A percentile compares a stretch with the other conserved stretches of the same genome.
These are phyloP conservation scores for Orbilia javanica DNA, from an alignment of 2,329 filamentous ascomycete genomes.

Conservation along the genomic window DNA sequence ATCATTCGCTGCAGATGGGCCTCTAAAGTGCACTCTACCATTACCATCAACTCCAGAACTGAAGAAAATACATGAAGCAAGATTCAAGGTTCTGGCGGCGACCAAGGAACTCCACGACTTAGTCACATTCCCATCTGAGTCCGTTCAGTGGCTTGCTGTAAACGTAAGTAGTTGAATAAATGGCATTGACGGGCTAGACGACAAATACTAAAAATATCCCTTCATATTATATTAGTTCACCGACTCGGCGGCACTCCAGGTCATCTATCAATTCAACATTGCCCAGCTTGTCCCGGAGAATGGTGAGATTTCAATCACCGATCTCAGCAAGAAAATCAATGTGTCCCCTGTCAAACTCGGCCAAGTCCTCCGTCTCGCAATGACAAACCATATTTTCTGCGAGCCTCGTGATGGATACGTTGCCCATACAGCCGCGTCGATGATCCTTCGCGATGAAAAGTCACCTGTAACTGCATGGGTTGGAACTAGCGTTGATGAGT, in stretches of 20 bases:
- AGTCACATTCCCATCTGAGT: constrained; percentile 22
- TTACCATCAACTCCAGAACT: constrained; percentile 38
- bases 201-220: too few relatives aligned
- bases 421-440: constrained; percentile 71
- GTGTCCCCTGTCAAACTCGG: constrained; percentile 67
- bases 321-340: constrained; percentile 22
- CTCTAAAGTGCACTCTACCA: constrained; percentile 27
- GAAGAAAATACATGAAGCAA: constrained; percentile 24
- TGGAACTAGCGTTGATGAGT: constrained; percentile 71
- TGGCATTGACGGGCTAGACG: too few relatives aligned
- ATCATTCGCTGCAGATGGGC: constrained; percentile 40
- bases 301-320: constrained; percentile 36
- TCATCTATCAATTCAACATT: constrained; percentile 45
- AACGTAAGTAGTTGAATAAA: constrained; percentile 16
- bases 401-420: constrained; percentile 70
- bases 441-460: constrained; percentile 68
- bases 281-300: constrained; percentile 27
- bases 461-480: constrained; percentile 70
- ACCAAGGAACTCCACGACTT: constrained; percentile 40
- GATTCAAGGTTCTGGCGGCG: constrained; percentile 16
- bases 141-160: constrained; percentile 23
- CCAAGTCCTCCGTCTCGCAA: constrained; percentile 71
- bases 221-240: constrained; percentile 15
- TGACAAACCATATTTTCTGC: constrained; percentile 71
- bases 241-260: constrained; percentile 27